Base-by-base conservation (phyloP, 2,329 filamentous ascomycete species). In the Periconia digitata region DNA sequence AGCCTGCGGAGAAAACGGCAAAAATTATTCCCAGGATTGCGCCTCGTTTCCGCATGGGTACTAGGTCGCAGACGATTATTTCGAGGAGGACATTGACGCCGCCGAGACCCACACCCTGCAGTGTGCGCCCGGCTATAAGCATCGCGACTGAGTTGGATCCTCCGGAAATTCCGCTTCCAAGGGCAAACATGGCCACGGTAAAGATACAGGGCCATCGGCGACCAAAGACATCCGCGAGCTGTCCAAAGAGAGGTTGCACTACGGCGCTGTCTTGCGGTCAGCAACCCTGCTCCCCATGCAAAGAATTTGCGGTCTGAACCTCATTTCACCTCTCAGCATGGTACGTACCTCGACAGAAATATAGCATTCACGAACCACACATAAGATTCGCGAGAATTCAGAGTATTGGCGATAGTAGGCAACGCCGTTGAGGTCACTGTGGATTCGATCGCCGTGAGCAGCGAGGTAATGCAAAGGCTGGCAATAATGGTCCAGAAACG, bases 131-230 rank as follows among this genome's bases (percentile, higher is more conserved):
- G 52, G 69, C 75, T 20, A 85, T 79, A 2, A 86, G 64, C 63
- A 74, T 76, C 0, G 47, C 56, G 2, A 64, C 64, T n/a, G 53
- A 73, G 1, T 51, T 68, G 0, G 80, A 75, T 0, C 74, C 74
- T 1, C 78, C 81, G 32, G 67, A 72, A 6, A 84, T 66, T 0
- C 74, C 77, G 45, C 78, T 80, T 0, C 81, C 81, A 0, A 83
- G 55, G 0, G 68, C 67, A 52, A 82, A 82, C 1, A 79, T 40
- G 3, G 64, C 66, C 1, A 79, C 69, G 3, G 73, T 24, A 2
- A 45, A 20, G 6, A 61, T 40, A 10, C 50, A 39, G n/a, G 50
- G 48, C 16, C 36, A 72, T 20, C 74, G 67, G 2, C 79, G 72
- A 2, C 80, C 79, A 44, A 78, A 81, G 15, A 60, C 44, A 8